Percentiles rank a stretch among this genome's conserved stretches.
Evolutionary conservation across 371 early-diverging fungal species (phyloP).

Genomic region (Mucor mucedo): DNA sequence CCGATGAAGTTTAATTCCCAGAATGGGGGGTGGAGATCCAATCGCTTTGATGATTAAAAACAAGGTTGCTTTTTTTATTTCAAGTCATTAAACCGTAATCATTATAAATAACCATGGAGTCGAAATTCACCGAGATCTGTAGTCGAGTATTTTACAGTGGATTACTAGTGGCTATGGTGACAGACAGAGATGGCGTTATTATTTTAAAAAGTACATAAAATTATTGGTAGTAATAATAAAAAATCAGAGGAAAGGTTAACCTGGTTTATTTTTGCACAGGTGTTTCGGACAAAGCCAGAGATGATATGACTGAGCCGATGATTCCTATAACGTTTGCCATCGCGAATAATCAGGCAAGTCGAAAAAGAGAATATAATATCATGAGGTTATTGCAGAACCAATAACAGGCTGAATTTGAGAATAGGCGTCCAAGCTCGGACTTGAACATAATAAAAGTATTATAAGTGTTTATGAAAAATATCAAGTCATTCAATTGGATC

Average conservation of each 20-base stretch:
- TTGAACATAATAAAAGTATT: slow-evolving; percentile 65
- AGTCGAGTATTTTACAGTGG: slow-evolving; percentile 48
- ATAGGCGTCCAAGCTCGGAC: slow-evolving; percentile 69
- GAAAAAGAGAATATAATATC: slow-evolving; percentile 17
- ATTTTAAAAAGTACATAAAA: slow-evolving; percentile 55
- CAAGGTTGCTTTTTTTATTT: slow-evolving; percentile 1
- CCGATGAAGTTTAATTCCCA: neutral
- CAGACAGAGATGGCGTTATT: slow-evolving; percentile 68
- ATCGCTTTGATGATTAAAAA: neutral
- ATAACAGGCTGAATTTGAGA: neutral
- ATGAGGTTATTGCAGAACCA: slow-evolving; percentile 4
- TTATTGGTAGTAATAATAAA: neutral
- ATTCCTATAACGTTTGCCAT: slow-evolving; percentile 49
- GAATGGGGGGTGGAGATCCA: neutral
- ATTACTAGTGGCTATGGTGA: slow-evolving; percentile 60
- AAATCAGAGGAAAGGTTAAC: neutral
- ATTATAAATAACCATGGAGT: slow-evolving; percentile 20
- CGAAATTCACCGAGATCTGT: slow-evolving; percentile 32
- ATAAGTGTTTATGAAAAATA: slow-evolving; percentile 62
- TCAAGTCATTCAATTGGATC: slow-evolving; percentile 67
- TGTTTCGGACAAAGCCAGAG: slow-evolving; percentile 37
- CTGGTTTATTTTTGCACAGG: slow-evolving; percentile 17
- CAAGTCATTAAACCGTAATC: too few species aligned
- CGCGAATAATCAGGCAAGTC: slow-evolving; percentile 49
- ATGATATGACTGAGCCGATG: slow-evolving; percentile 33